Percentiles rank a stretch among this genome's conserved stretches.
phyloP scores from a whole-genome alignment of 2,329 filamentous ascomycete genomes.

The Moelleriella libera region DNA sequence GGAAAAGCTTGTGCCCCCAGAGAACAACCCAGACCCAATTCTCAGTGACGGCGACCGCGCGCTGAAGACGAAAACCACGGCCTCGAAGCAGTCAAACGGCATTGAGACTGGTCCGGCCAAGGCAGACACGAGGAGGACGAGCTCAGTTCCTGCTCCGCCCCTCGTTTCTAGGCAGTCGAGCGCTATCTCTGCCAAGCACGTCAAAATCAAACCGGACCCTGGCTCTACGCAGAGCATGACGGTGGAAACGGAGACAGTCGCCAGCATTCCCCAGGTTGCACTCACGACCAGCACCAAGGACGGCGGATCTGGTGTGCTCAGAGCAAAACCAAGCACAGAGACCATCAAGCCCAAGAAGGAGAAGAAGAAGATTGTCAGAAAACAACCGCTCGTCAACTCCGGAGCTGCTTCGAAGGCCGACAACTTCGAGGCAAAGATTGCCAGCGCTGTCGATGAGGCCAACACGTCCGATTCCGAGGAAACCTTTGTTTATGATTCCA shows the following conservation, averaged over 20 bases:
- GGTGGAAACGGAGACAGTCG: constrained; percentile 92
- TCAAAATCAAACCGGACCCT: constrained; percentile 55
- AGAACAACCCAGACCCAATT: constrained; percentile 25
- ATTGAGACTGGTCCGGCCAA: constrained; percentile 49
- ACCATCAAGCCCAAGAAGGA: constrained; percentile 92
- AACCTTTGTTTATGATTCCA: constrained; percentile 98
- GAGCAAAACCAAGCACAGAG: constrained; percentile 82
- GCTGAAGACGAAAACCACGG: constrained; percentile 30
- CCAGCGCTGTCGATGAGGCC: constrained; percentile 87
- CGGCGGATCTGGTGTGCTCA: constrained; percentile 57
- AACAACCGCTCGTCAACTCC: constrained; percentile 55
- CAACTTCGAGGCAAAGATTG: constrained; percentile 94
- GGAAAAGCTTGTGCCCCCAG: constrained; percentile 29
- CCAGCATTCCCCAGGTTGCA: constrained; percentile 73
- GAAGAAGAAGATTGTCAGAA: constrained; percentile 66
- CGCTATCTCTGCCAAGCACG: constrained; percentile 46
- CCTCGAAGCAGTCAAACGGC: constrained; percentile 41
- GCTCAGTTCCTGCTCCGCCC: constrained; percentile 35
- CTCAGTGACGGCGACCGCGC: constrained; percentile 24
- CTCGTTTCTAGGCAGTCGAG: constrained; percentile 53
- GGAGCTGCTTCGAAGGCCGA: constrained; percentile 83
- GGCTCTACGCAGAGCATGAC: constrained; percentile 84
- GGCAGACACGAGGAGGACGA: constrained; percentile 25
- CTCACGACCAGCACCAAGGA: constrained; percentile 53
- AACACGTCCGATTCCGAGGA: constrained; percentile 96